Base-by-base conservation (phyloP, 164 flowering plant genomes). In the Nelumbo lutea region DNA sequence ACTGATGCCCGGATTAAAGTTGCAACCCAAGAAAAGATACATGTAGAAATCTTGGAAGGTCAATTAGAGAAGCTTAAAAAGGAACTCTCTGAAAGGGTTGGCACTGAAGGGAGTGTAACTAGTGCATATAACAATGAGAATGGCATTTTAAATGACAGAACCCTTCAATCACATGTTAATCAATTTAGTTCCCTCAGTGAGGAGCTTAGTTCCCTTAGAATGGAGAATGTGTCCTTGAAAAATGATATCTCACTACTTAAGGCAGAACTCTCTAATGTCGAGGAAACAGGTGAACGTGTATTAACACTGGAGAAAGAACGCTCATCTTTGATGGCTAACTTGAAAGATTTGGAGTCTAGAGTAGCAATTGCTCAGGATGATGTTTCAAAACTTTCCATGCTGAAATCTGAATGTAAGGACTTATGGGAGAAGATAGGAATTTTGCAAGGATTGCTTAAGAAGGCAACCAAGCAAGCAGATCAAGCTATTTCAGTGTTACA, bases 1-100 rank as follows among this genome's bases (percentile, higher is more conserved):
- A 88, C 90, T 65, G 97, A 95, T 83, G 96, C 92, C 38, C 77
- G 84, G 60, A 84, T 95, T 56, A 83, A 77, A 81, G 87, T 90
- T 76, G 96, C 89, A 73, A 80, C 97, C 62, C 86, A 92, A 79
- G 96, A 90, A 58, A 92, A 87, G 81, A 74, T 90, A 81, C 91
- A 80, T 65, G 90, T 83, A 57, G 97, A 91, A 58, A 76, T 81
- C 59, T 75, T 92, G 47, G 88, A 87, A 78, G 81, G 82, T 65
- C 90, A 92, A 70, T 79, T 95, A 68, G 91, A 81, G 75, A 88
- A 83, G 73, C 78, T 95, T 76, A 82, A 73, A 68, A 75, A 39
- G 69, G 87, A 89, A 69, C 63, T 92, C 41, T 72, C 82, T 51
- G 76, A 71, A 43, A 84, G 86, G 73, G 75, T 81, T 62, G 70